phyloP scores from a whole-genome alignment of 495 filamentous ascomycete species.

The Trichoderma gamsii region DNA sequence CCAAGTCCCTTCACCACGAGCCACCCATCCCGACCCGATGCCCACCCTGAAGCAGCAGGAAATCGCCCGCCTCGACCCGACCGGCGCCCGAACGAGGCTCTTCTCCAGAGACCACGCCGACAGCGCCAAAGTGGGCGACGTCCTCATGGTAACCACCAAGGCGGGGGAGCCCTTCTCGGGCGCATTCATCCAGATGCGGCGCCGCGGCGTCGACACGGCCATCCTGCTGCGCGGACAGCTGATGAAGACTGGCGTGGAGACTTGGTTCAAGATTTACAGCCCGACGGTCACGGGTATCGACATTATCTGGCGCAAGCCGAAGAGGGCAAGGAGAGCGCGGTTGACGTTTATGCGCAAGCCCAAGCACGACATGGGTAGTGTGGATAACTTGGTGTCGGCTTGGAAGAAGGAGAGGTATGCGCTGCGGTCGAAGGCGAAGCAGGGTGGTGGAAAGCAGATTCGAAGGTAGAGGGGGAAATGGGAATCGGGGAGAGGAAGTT shows the following conservation, averaged over 20 bases:
- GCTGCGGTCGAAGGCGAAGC: constrained; percentile 17
- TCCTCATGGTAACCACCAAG: constrained; percentile 76
- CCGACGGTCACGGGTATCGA: constrained; percentile 87
- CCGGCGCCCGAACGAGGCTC: constrained; percentile 69
- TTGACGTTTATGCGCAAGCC: constrained; percentile 87
- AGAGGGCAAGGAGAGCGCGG: constrained; percentile 80
- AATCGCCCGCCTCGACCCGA: constrained; percentile 70
- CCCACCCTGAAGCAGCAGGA: constrained; percentile 56
- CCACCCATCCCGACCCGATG: constrained; percentile 46
- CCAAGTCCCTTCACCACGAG: constrained; percentile 39
- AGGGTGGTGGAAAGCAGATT: background rate
- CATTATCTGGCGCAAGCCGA: constrained; percentile 77
- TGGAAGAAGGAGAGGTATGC: constrained; percentile 38
- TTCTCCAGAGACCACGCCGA: constrained; percentile 72
- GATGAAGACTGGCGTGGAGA: constrained; percentile 82
- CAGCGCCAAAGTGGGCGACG: constrained; percentile 72
- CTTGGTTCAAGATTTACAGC: constrained; percentile 92
- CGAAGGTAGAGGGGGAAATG: background rate
- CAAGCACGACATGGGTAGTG: constrained; percentile 43
- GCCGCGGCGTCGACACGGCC: constrained; percentile 77
- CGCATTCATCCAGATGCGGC: constrained; percentile 75
- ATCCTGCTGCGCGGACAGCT: constrained; percentile 79
- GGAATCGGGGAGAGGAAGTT: no score
- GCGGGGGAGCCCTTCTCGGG: constrained; percentile 84
- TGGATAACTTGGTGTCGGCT: constrained; percentile 38